phyloP scores from a whole-genome alignment of 441 rosid genomes.

The Bocquillonia castaneifolia region DNA sequence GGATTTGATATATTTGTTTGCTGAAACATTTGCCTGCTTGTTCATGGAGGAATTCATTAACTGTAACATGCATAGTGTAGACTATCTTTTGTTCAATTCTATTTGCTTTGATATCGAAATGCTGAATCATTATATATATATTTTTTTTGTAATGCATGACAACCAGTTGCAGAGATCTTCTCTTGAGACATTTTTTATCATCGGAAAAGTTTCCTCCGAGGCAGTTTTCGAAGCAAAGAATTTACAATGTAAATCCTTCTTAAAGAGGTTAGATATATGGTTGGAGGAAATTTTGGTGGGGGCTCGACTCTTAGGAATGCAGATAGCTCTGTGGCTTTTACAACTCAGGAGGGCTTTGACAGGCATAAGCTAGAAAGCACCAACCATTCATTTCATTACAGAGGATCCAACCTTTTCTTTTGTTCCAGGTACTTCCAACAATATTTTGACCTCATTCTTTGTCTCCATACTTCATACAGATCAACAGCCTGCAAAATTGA shows the following conservation, averaged over 20 bases:
- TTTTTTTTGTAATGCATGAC: slow-evolving; percentile 14
- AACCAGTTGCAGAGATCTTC: slow-evolving; percentile 70
- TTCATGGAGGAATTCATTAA: background rate
- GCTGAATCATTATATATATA: background rate
- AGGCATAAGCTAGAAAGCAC: slow-evolving; percentile 22
- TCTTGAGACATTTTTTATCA: slow-evolving; percentile 61
- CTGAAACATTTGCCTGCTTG: background rate
- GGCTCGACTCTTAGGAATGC: slow-evolving; percentile 63
- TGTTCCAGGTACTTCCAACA: background rate
- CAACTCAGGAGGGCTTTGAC: slow-evolving; percentile 52
- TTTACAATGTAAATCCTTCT: slow-evolving; percentile 46
- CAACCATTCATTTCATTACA: background rate
- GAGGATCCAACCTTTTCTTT: background rate
- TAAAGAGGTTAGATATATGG: slow-evolving; percentile 45
- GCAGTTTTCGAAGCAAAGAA: slow-evolving; percentile 81
- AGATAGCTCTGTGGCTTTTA: slow-evolving; percentile 61
- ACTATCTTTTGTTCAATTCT: background rate
- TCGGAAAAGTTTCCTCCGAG: slow-evolving; percentile 76
- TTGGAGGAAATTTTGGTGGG: slow-evolving; percentile 58
- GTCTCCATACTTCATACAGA: slow-evolving; percentile 18
- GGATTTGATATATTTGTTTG: background rate
- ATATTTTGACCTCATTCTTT: slow-evolving; percentile 20
- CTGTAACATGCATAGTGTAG: background rate
- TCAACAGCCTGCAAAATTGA: slow-evolving; percentile 17
- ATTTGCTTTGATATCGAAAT: slow-evolving; percentile 2